Evolutionary conservation across 73 alveolate genomes (phyloP).

Genomic region (Tetrahymena malaccensis): DNA sequence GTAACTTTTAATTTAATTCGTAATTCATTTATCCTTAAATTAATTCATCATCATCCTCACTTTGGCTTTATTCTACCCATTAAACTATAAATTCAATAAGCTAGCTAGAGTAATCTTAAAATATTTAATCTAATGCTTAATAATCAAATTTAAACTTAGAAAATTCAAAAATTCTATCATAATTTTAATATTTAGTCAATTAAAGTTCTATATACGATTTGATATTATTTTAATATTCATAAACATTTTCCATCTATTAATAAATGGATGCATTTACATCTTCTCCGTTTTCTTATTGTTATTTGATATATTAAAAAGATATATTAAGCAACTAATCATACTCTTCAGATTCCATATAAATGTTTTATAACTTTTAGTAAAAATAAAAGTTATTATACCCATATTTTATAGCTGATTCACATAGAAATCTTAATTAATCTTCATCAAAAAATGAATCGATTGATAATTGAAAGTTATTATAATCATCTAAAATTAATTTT

Average conservation of each 20-base stretch:
- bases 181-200: no score
- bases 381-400: neutral
- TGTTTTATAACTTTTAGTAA: no score
- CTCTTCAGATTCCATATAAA: neutral
- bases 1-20: neutral
- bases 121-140: neutral
- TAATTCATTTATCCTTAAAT: neutral
- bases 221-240: no score
- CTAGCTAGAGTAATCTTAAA: neutral
- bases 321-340: neutral
- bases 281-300: no score
- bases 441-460: no score
- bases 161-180: no score
- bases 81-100: neutral
- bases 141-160: neutral
- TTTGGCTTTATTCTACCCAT: neutral
- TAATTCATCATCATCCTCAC: neutral
- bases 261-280: no score
- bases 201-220: neutral
- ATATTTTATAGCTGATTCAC: neutral
- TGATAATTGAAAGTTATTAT: neutral
- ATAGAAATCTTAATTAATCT: neutral
- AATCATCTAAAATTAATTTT: neutral
- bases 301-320: neutral
- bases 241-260: neutral